Evolutionary conservation across 2,329 filamentous ascomycete species (phyloP).

Genomic region (Gnomoniopsis sp.): DNA sequence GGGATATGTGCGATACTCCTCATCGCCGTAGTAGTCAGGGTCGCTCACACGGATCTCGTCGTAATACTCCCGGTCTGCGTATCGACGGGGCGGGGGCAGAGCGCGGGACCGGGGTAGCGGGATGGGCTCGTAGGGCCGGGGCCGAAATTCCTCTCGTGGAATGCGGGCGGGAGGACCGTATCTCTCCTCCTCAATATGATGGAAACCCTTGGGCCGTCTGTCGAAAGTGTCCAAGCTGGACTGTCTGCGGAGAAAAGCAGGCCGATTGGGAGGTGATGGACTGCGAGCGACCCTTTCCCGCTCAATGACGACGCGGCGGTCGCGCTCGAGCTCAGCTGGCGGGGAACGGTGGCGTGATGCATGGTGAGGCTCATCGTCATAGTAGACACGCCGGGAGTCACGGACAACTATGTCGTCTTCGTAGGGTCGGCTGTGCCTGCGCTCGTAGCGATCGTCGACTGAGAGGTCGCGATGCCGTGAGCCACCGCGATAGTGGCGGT

Average conservation of each 20-base stretch:
- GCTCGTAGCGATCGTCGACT: conserved; percentile 46
- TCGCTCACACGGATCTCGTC: conserved; percentile 69
- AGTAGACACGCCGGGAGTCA: conserved; percentile 45
- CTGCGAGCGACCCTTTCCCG: conserved; percentile 45
- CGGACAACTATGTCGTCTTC: conserved; percentile 44
- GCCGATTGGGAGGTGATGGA: conserved; percentile 55
- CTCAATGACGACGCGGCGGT: conserved; percentile 54
- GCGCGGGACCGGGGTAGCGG: conserved; percentile 64
- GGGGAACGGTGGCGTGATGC: conserved; percentile 28
- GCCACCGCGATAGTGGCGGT: conserved; percentile 42
- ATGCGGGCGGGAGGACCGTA: conserved; percentile 55
- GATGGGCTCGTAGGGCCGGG: conserved; percentile 56
- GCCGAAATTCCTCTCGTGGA: conserved; percentile 40
- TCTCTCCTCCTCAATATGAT: conserved; percentile 55
- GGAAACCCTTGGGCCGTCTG: conserved; percentile 59
- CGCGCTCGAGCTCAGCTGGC: conserved; percentile 47
- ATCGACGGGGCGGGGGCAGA: conserved; percentile 57
- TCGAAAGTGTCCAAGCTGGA: conserved; percentile 91
- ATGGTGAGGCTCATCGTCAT: conserved; percentile 51
- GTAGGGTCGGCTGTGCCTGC: conserved; percentile 39
- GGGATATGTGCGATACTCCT: conserved; percentile 63
- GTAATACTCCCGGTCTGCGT: conserved; percentile 53
- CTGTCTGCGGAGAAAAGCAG: conserved; percentile 71
- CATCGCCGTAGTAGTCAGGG: conserved; percentile 66
- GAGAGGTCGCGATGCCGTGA: conserved; percentile 43